phyloP scores from a whole-genome alignment of 129 eudicot species.

The Erigeron canadensis region DNA sequence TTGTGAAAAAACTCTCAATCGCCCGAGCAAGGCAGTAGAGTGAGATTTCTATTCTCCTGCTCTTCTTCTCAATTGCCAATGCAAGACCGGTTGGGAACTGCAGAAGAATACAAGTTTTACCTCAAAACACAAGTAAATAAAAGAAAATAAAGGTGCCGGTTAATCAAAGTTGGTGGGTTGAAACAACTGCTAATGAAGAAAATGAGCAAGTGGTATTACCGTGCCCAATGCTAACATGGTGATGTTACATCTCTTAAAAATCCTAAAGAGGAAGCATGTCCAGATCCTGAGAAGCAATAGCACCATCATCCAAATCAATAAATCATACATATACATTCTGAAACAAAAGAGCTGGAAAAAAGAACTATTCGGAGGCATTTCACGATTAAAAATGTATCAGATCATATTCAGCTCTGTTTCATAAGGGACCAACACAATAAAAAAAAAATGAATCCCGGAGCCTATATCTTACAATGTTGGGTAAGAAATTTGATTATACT shows the following conservation, averaged over 20 bases:
- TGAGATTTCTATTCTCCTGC: slow-evolving; percentile 92
- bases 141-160: not conserved
- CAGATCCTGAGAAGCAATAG: slow-evolving; percentile 58
- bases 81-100: slow-evolving; percentile 97
- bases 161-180: not conserved
- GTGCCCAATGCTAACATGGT: slow-evolving; percentile 92
- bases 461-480: no score
- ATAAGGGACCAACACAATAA: not conserved
- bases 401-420: not conserved
- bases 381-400: not conserved
- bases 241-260: slow-evolving; percentile 79
- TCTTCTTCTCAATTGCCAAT: slow-evolving; percentile 94
- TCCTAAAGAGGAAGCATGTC: slow-evolving; percentile 93
- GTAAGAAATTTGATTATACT: no score
- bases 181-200: not conserved
- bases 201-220: slow-evolving; percentile 42
- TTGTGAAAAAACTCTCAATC: slow-evolving; percentile 92
- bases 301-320: slow-evolving; percentile 19
- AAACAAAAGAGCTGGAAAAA: not conserved
- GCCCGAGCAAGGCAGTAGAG: slow-evolving; percentile 98
- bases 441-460: no score
- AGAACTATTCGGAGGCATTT: not conserved
- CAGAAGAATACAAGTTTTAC: not conserved
- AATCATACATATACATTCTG: not conserved
- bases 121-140: slow-evolving; percentile 1